Percentiles rank a stretch among this genome's conserved stretches.
These are phyloP conservation scores for Ogataea saltuana DNA, from an alignment of 805 yeast genomes.

Conservation along the genomic window DNA sequence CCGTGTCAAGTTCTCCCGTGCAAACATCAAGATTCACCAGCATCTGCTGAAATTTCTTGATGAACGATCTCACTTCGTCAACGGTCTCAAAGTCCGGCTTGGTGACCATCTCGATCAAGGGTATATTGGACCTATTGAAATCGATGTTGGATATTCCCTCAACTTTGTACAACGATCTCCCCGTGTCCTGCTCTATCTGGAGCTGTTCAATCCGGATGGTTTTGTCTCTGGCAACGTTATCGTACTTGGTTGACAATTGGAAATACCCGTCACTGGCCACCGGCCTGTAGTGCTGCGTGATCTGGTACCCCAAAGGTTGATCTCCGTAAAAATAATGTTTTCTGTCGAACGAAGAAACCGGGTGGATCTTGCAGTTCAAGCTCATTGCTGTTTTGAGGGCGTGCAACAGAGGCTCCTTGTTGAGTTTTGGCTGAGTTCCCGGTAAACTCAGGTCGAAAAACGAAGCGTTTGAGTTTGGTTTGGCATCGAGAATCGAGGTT, in stretches of 20 bases:
- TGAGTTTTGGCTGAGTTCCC: constrained; percentile 85
- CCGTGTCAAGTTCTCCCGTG: constrained; percentile 89
- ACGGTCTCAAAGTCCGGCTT: constrained; percentile 76
- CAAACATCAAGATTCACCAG: constrained; percentile 72
- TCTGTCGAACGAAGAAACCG: constrained; percentile 74
- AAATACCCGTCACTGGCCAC: constrained; percentile 69
- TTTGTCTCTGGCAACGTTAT: constrained; percentile 47
- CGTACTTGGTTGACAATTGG: constrained; percentile 48
- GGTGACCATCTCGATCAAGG: constrained; percentile 89
- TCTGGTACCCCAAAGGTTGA: constrained; percentile 94
- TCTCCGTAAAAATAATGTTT: constrained; percentile 97
- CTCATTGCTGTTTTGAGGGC: constrained; percentile 77
- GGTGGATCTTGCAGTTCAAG: constrained; percentile 57
- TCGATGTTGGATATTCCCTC: constrained; percentile 56
- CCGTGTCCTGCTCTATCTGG: constrained; percentile 95
- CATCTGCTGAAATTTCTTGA: constrained; percentile 75
- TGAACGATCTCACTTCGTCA: constrained; percentile 71
- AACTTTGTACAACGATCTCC: constrained; percentile 63
- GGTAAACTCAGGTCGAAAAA: constrained; percentile 86
- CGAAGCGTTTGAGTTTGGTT: constrained; percentile 71
- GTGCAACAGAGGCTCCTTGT: constrained; percentile 67
- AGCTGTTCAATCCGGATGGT: constrained; percentile 69
- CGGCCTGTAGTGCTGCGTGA: constrained; percentile 86
- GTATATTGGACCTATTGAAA: constrained; percentile 80
- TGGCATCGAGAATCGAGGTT: constrained; percentile 41